Evolutionary conservation across 73 alveolate genomes (phyloP).

Genomic region (Stentor roeselii): DNA sequence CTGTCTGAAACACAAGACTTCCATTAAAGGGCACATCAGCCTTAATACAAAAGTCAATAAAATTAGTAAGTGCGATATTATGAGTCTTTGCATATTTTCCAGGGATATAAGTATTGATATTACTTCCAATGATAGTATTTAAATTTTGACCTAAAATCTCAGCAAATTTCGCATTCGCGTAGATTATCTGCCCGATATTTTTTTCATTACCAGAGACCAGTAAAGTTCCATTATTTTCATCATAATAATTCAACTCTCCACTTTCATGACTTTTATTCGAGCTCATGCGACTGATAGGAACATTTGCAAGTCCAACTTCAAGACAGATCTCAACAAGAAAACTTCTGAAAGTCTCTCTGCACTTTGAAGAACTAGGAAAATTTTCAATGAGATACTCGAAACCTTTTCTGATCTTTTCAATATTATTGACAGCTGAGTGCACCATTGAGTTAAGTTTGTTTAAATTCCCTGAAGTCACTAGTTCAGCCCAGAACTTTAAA

Average conservation of each 20-base stretch:
- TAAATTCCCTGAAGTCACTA: too few relatives aligned
- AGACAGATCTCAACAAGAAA: not conserved
- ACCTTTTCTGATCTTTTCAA: not conserved
- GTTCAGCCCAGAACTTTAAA: too few relatives aligned
- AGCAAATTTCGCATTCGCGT: not conserved
- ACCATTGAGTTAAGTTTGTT: too few relatives aligned
- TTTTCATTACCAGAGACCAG: not conserved
- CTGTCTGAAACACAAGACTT: too few relatives aligned
- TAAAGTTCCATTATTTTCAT: not conserved
- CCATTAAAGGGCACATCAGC: too few relatives aligned
- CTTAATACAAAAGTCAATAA: too few relatives aligned
- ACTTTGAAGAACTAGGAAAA: not conserved
- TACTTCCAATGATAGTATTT: not conserved
- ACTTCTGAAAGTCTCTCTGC: not conserved
- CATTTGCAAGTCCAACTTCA: not conserved
- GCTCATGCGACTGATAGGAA: too few relatives aligned
- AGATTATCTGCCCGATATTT: not conserved
- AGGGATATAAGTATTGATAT: not conserved
- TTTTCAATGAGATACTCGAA: not conserved
- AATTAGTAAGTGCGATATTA: too few relatives aligned
- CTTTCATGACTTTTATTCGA: too few relatives aligned
- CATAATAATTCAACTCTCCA: not conserved
- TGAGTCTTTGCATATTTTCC: too few relatives aligned
- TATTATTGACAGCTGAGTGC: too few relatives aligned
- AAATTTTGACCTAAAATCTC: not conserved